Evolutionary conservation across 352 stramenopile species (phyloP), one percentile per base, ranked within the genome.

Genomic region (Phytophthora ohioensis): DNA sequence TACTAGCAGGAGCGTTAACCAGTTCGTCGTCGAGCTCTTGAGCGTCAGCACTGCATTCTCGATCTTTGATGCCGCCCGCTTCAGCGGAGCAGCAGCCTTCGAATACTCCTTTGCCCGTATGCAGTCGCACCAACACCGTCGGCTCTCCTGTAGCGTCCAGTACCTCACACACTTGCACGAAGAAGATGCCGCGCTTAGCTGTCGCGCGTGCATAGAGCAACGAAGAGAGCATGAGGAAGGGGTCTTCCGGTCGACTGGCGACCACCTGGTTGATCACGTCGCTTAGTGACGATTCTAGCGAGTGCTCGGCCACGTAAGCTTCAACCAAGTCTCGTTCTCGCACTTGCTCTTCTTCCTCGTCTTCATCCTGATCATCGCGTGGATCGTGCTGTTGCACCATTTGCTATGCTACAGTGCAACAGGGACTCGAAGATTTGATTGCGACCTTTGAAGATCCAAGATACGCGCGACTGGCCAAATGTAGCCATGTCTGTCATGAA

Each of bases 271-370:
- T 95, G 49, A 95, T 77, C 15, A 85, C 73, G 11, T 91, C 80
- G 52, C 92, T 95, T 1, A 95, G 75, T 8, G 78, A 72, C 34
- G 67, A 69, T 65, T 95, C 88, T 11, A 95, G 75, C 60, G 78
- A 72, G 73, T 95, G 85, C 41, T 93, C 82, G 17, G 76, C 62
- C 41, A 95, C 62, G 58, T 95, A 95, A 6, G 79, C 73, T 67
- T 95, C 88, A 12, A 93, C 84, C 34, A 92, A 64, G 45, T 94
- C 87, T n/a, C 84, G 80, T 67, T 93, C 86, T 13, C 78, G 79
- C 21, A 73, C 64, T 42, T 87, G 73, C 15, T 80, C 68, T 5
- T 74, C 76, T 13, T 81, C 67, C 1, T 80, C 67, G 4, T 76
- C 71, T n/a, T 73, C 67, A 2, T 78, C 57, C 17, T 65, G 53